A percentile compares a stretch with the other conserved stretches of the same genome.
Evolutionary conservation across 2,329 filamentous ascomycete species (phyloP).

Genomic region (Xylaria hypoxylon): DNA sequence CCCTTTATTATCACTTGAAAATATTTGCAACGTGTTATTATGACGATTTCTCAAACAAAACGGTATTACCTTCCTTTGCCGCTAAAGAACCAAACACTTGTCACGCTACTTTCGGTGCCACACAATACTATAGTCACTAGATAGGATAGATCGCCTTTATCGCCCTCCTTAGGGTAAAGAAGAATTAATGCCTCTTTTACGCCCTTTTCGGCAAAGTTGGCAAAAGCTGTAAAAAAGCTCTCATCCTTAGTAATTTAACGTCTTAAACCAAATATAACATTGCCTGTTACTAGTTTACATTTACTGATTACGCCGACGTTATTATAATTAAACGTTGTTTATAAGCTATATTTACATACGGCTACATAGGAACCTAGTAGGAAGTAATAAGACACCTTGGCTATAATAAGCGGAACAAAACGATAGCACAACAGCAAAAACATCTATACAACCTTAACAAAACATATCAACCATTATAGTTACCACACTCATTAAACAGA

Average conservation of each 20-base stretch:
- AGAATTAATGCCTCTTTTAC: too few relatives aligned
- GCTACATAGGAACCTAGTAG: constrained; percentile 5
- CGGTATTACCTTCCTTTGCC: constrained; percentile 7
- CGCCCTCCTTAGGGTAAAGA: too few relatives aligned
- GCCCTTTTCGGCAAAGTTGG: too few relatives aligned
- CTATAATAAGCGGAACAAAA: constrained; percentile 8
- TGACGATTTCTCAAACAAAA: constrained; percentile 3
- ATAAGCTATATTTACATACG: too few relatives aligned
- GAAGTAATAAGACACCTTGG: background rate
- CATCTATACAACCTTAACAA: background rate
- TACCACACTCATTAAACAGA: background rate
- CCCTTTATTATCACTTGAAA: constrained; percentile 4
- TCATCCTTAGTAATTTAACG: too few relatives aligned
- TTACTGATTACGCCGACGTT: too few relatives aligned
- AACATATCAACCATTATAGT: background rate
- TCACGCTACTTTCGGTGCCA: constrained; percentile 7
- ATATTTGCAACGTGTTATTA: too few relatives aligned
- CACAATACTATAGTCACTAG: constrained; percentile 11
- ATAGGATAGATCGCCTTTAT: background rate
- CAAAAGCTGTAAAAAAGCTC: too few relatives aligned
- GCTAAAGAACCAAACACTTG: constrained; percentile 7
- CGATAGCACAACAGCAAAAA: constrained; percentile 1
- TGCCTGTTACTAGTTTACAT: too few relatives aligned
- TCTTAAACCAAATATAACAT: too few relatives aligned
- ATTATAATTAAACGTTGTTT: too few relatives aligned